Base-by-base conservation (phyloP, 768 basidiomycete genomes). In the Mycena belliarum region DNA sequence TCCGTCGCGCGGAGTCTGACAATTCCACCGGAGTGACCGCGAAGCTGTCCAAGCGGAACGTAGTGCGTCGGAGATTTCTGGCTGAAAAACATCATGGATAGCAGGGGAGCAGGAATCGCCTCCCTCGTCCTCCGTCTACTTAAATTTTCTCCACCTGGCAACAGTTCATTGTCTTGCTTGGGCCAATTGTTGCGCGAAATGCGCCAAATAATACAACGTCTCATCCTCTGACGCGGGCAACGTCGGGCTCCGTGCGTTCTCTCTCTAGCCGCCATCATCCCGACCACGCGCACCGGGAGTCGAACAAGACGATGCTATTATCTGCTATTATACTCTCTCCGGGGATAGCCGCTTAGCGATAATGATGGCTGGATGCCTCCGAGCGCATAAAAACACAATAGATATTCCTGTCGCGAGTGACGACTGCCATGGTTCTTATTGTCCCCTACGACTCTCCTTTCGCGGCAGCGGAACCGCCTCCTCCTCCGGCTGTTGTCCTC, bases 21-120 rank as follows among this genome's bases (percentile, higher is more conserved):
- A 28, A 62, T 48, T 25, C 51, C 61, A 37, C 61, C 61, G 2
- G 53, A 55, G 49, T 62, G 61, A 37, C 61, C 57, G n/a, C 24
- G 38, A n/a, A 62, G 56, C 52, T 35, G 40, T 47, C 41, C 24
- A 12, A 51, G 52, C 33, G 55, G 37, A 28, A 20, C 15, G 48
- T 62, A 62, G 32, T 52, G 24, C 49, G 46, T 58, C 38, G 51
- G 49, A 42, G 49, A 16, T n/a, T 44, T 42, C 37, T 32, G 45
- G 35, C 38, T 44, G 38, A 58, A 48, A 58, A 28, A 47, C 57
- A 57, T 52, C 37, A 21, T 15, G 23, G 14, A 49, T 40, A 43
- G 40, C 35, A 49, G 54, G 46, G 42, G 28, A 54, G 35, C n/a
- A 18, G 28, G 7, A 47, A 28, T 51, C 56, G 38, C 37, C 16